Evolutionary conservation across 768 basidiomycete species (phyloP).

Genomic region (Dentipellis fragilis): DNA sequence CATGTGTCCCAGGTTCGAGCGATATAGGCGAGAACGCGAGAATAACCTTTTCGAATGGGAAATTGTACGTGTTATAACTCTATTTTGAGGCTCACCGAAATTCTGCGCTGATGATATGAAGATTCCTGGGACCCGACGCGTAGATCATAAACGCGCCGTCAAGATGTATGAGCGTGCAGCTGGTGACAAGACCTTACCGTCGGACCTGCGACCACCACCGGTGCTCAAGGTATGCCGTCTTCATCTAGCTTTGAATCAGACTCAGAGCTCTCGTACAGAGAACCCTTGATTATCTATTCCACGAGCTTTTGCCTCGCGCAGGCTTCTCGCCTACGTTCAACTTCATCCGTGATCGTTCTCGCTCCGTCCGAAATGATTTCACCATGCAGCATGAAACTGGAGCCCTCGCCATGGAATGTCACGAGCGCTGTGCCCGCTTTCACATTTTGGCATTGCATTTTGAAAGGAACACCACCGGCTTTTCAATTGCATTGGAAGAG

Average conservation of each 20-base stretch:
- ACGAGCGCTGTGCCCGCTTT: slow-evolving; percentile 89
- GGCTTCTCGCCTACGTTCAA: slow-evolving; percentile 64
- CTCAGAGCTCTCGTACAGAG: slow-evolving; percentile 30
- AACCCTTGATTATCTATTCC: slow-evolving; percentile 91
- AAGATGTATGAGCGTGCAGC: slow-evolving; percentile 94
- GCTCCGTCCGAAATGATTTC: slow-evolving; percentile 87
- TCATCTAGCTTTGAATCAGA: background rate
- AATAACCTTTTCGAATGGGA: slow-evolving; percentile 84
- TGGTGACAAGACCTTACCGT: slow-evolving; percentile 85
- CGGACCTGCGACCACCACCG: slow-evolving; percentile 80
- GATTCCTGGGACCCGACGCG: slow-evolving; percentile 76
- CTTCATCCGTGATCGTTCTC: slow-evolving; percentile 89
- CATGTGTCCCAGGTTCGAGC: slow-evolving; percentile 93
- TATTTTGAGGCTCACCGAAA: background rate
- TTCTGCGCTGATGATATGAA: slow-evolving; percentile 30
- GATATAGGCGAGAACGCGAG: slow-evolving; percentile 82
- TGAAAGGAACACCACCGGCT: slow-evolving; percentile 43
- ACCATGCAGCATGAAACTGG: slow-evolving; percentile 85
- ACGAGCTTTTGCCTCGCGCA: slow-evolving; percentile 58
- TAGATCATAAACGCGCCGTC: slow-evolving; percentile 81
- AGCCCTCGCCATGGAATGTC: slow-evolving; percentile 72
- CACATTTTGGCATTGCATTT: slow-evolving; percentile 79
- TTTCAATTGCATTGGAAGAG: slow-evolving; percentile 66
- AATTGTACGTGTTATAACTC: slow-evolving; percentile 41
- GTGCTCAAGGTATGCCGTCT: slow-evolving; percentile 58